Evolutionary conservation across 495 filamentous ascomycete genomes (phyloP), one percentile per base, ranked within the genome.

Genomic region (Polyplosphaeria fusca): DNA sequence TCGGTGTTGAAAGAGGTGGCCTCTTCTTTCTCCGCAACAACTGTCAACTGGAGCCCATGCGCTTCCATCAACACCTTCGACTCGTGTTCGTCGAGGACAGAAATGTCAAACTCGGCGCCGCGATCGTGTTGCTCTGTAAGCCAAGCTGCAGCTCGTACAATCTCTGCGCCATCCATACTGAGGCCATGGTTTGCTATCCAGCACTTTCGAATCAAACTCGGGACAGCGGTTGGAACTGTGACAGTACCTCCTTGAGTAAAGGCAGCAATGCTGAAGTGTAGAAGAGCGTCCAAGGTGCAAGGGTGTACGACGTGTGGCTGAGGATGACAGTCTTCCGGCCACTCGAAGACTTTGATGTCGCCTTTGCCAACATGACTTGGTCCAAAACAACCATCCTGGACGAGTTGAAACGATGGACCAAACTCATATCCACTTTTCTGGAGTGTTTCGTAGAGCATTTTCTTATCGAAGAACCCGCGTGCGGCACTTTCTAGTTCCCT

Each of bases 241-340:
- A 19, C 20, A 13, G 14, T 26, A 4, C 43, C 44, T 2, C 23
- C 53, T 39, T 41, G 7, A 2, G 53, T 20, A 11, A 39, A 42
- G 9, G 30, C 23, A 7, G 53, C 53, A 2, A 56, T 4, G 20
- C 14, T 27, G 19, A 49, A 30, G 13, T 56, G 53, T 14, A 56
- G 23, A 2, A 56, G 41, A n/a, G 30, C 44, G 20, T 56, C 53
- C 18, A 56, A 38, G 1, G 53, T 27, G 27, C 30, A 40, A 1
- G 53, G 53, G 22, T 56, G 53, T 1, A 56, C 23, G 23, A 56
- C 25, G 20, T 56, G 53, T 18, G 24, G 25, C 26, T 55, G 52
- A 4, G 40, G 52, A 47, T 20, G 38, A 4, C 1, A 13, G 30
- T 38, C 52, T n/a, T 11, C 11, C 1, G 40, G 23, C 52, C 52